Percentiles rank a stretch among this genome's conserved stretches.
Conservation (phyloP, 2,329 filamentous ascomycete species). For the Grosmannia penicillata region DNA sequence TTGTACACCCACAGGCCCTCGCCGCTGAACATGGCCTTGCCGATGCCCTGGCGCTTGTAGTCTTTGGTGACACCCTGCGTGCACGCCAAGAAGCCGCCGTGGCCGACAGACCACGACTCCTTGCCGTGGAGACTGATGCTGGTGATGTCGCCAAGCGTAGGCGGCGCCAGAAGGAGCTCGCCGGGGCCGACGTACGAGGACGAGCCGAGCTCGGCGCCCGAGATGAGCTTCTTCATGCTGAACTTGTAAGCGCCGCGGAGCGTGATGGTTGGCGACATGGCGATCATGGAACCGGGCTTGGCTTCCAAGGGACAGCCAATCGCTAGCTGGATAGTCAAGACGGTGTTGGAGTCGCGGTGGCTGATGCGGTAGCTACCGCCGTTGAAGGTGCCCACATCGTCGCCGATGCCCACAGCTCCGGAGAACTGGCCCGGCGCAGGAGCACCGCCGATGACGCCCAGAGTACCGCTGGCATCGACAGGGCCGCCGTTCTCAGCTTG, state of each 20-base stretch:
- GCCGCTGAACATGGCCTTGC: slow-evolving; percentile 86
- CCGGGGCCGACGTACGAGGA: slow-evolving; percentile 82
- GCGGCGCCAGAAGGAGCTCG: slow-evolving; percentile 72
- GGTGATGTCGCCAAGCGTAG: slow-evolving; percentile 71
- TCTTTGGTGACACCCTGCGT: slow-evolving; percentile 84
- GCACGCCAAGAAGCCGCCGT: slow-evolving; percentile 71
- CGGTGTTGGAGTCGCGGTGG: slow-evolving; percentile 80
- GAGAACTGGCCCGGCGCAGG: slow-evolving; percentile 41
- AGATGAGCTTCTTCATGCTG: slow-evolving; percentile 78
- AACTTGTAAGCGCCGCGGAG: slow-evolving; percentile 76
- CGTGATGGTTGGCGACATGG: slow-evolving; percentile 80
- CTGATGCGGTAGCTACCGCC: slow-evolving; percentile 88
- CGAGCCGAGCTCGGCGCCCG: slow-evolving; percentile 62
- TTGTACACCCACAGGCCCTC: slow-evolving; percentile 88
- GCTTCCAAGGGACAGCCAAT: slow-evolving; percentile 72
- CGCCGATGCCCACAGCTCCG: slow-evolving; percentile 47
- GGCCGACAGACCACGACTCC: slow-evolving; percentile 71
- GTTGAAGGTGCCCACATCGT: slow-evolving; percentile 94
- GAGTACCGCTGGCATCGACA: background rate
- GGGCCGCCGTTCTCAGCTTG: background rate
- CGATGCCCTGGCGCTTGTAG: slow-evolving; percentile 70
- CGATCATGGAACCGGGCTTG: slow-evolving; percentile 82
- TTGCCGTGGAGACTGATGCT: slow-evolving; percentile 58
- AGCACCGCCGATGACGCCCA: slow-evolving; percentile 17
- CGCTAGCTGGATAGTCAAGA: slow-evolving; percentile 78